phyloP scores from a whole-genome alignment of 2,329 filamentous ascomycete species.

The Ceratocystis destructans region DNA sequence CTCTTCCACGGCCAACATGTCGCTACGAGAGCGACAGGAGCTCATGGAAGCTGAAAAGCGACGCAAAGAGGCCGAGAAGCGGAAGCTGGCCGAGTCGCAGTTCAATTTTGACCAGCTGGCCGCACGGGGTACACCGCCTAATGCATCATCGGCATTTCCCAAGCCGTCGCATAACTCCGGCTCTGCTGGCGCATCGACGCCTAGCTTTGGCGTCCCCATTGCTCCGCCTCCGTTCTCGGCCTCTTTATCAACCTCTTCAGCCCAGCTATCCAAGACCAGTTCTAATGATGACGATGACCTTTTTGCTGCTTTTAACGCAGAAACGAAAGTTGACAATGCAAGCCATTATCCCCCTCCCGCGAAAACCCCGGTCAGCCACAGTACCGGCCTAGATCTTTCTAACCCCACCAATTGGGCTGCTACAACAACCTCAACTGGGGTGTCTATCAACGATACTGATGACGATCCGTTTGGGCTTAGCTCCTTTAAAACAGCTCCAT shows the following conservation, averaged over 20 bases:
- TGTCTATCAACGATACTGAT: constrained; percentile 46
- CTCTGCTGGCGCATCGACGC: constrained; percentile 21
- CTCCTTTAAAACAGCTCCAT: constrained; percentile 36
- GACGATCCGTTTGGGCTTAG: constrained; percentile 81
- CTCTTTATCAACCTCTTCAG: background rate
- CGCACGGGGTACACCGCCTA: constrained; percentile 43
- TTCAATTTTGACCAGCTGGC: constrained; percentile 62
- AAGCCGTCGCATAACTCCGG: background rate
- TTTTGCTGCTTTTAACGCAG: constrained; percentile 52
- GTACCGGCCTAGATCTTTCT: constrained; percentile 36
- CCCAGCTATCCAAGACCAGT: constrained; percentile 9
- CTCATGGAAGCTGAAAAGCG: constrained; percentile 51
- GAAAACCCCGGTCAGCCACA: constrained; percentile 27
- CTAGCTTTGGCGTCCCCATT: constrained; percentile 19
- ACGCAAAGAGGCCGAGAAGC: constrained; percentile 60
- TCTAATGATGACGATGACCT: constrained; percentile 44
- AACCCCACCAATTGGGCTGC: constrained; percentile 41
- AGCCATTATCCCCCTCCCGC: constrained; percentile 47
- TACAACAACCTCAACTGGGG: constrained; percentile 25
- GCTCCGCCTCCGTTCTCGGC: constrained; percentile 18
- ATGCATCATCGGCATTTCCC: constrained; percentile 28
- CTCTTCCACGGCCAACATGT: constrained; percentile 52
- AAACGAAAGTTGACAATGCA: constrained; percentile 53
- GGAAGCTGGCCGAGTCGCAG: constrained; percentile 56
- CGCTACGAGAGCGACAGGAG: constrained; percentile 63